Base-by-base conservation (phyloP, 1,139 yeast species). In the Diutina mesorugosa region DNA sequence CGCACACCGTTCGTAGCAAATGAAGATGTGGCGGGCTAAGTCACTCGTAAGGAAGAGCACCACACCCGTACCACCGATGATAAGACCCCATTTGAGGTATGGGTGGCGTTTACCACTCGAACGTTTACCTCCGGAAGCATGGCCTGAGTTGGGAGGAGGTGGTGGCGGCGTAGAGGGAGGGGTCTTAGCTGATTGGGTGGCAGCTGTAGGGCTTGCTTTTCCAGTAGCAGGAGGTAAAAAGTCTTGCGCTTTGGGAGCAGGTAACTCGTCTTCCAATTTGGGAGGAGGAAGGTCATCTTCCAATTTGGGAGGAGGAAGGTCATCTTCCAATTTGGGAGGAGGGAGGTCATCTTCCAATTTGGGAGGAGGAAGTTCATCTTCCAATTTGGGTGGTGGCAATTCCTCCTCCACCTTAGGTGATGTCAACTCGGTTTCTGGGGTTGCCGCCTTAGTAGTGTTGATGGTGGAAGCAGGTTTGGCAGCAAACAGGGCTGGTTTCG, bases 1-100 rank as follows among this genome's bases (percentile, higher is more conserved):
- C 4, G 83, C 77, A 0, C 83, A 81, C 59, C 95, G 74, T 58
- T 80, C 79, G 1, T 73, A 64, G 0, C 85, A 78, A 41, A 76
- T 70, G 1, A 69, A 57, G 1, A 66, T 53, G 59, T 74, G 78
- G 56, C 66, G 67, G 55, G 69, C 64, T 1, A 62, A 62, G 54
- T 75, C 77, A 58, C 71, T 72, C 47, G 78, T 70, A 56, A 62
- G 60, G 60, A 70, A 75, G 14, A 74, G 63, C 0, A 68, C 60
- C 0, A 69, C 64, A 0, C 71, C 70, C 1, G 64, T 56, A 6
- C 57, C 66, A 14, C 70, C 76, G 18, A 73, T 45, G 2, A 66
- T 75, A 4, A 66, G 55, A 8, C 74, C 74, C 18, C 67, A 55
- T 56, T 69, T 71, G 60, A 72, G 69, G 47, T 61, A 60, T 9